Evolutionary conservation across 495 filamentous ascomycete species (phyloP).

Genomic region (Penicillium riverlandense): DNA sequence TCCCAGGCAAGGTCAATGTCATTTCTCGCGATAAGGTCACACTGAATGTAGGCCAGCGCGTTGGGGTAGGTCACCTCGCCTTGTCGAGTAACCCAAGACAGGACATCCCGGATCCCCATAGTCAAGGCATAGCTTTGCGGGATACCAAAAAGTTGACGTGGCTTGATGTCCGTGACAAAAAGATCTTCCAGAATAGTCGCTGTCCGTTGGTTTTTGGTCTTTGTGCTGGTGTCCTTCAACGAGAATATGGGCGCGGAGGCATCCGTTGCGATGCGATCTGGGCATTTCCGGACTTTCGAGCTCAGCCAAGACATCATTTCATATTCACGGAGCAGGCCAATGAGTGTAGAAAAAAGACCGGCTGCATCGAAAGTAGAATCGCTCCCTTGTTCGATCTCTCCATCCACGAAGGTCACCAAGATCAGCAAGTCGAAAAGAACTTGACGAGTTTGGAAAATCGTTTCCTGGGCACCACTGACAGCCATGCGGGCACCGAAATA

Average conservation of each 20-base stretch:
- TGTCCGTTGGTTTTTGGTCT: conserved; percentile 18
- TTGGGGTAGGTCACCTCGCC: conserved; percentile 37
- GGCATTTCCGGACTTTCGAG: conserved; percentile 38
- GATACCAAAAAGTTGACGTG: conserved; percentile 30
- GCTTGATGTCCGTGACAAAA: conserved; percentile 41
- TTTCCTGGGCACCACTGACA: conserved; percentile 71
- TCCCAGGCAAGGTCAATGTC: conserved; percentile 69
- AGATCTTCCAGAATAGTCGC: conserved; percentile 43
- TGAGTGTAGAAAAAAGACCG: conserved; percentile 57
- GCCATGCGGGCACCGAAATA: conserved; percentile 65
- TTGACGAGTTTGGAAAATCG: conserved; percentile 54
- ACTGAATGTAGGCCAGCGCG: conserved; percentile 55
- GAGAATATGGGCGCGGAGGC: conserved; percentile 12
- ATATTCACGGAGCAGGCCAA: conserved; percentile 62
- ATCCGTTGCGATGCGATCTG: conserved; percentile 10
- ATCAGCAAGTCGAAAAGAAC: conserved; percentile 75
- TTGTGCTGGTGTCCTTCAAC: conserved; percentile 18
- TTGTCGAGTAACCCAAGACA: conserved; percentile 42
- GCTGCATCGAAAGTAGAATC: conserved; percentile 60
- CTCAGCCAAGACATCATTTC: conserved; percentile 78
- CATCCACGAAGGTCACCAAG: conserved; percentile 75
- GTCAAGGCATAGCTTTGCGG: conserved; percentile 43
- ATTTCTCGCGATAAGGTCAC: conserved; percentile 59
- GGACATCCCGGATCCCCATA: conserved; percentile 40
- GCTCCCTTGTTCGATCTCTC: conserved; percentile 63